Percentiles rank a stretch among this genome's conserved stretches.
phyloP scores from a whole-genome alignment of 331 rosid species.

The Spiraea crenata region DNA sequence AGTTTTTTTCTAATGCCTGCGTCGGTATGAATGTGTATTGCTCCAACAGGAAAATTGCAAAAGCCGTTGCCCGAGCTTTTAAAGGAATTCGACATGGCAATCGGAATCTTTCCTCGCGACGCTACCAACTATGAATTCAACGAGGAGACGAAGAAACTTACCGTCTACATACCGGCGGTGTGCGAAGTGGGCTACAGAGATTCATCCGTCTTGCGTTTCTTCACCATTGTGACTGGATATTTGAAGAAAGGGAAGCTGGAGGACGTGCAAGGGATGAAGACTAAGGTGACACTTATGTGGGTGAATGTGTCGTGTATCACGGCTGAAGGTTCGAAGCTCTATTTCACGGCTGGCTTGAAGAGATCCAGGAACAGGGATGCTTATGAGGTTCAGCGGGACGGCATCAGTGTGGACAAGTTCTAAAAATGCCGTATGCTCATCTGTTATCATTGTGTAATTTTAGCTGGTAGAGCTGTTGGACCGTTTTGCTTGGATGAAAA shows the following conservation, averaged over 20 bases:
- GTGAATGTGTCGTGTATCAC: slow-evolving; percentile 68
- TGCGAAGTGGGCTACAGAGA: slow-evolving; percentile 91
- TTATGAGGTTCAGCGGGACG: slow-evolving; percentile 82
- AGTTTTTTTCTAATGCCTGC: background rate
- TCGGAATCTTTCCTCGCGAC: slow-evolving; percentile 86
- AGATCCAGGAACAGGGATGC: slow-evolving; percentile 85
- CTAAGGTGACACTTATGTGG: slow-evolving; percentile 83
- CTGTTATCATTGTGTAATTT: slow-evolving; percentile 17
- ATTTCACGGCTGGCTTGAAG: slow-evolving; percentile 86
- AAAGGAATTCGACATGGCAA: slow-evolving; percentile 76
- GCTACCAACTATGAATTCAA: slow-evolving; percentile 94
- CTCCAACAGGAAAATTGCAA: slow-evolving; percentile 79
- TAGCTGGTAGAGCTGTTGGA: slow-evolving; percentile 14
- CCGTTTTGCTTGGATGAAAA: slow-evolving; percentile 23
- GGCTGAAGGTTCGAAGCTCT: slow-evolving; percentile 76
- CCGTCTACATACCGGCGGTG: slow-evolving; percentile 63
- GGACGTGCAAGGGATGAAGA: slow-evolving; percentile 87
- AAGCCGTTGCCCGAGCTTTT: slow-evolving; percentile 78
- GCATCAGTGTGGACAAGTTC: slow-evolving; percentile 72
- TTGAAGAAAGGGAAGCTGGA: slow-evolving; percentile 88
- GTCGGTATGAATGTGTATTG: background rate
- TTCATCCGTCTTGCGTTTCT: slow-evolving; percentile 78
- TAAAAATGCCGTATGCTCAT: slow-evolving; percentile 26
- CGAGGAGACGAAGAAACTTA: slow-evolving; percentile 74
- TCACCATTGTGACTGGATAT: slow-evolving; percentile 68